Base-by-base conservation (phyloP, 257 asterid genomes). In the Solanum appendiculatum region DNA sequence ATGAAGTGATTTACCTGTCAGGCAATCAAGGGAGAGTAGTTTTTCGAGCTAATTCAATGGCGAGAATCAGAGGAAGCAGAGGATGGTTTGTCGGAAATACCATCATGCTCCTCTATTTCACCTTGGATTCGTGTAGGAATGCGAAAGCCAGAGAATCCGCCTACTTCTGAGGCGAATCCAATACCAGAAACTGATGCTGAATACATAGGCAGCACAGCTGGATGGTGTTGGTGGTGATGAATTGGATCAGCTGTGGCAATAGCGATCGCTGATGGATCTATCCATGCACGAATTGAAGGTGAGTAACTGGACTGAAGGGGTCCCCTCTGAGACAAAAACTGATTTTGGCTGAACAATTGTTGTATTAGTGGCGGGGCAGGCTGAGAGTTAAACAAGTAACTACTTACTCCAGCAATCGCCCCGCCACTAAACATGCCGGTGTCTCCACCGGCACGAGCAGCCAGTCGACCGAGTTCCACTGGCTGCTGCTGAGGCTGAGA, bases 221-320 rank as follows among this genome's bases (percentile, higher is more conserved):
- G 92, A 44, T 90, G 94, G 23, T 86, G 89, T 5, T 91, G 95
- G 20, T 86, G 89, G 7, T 91, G 94, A 39, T 84, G 91, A 86
- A 70, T 73, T 75, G 92, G 94, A 88, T 95, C 98, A 66, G 92
- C 86, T 54, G 91, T 60, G 83, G 96, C 85, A 34, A 93, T 87
- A 29, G 93, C 86, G 3, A 90, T 89, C 20, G 93, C 89, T 20
- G 96, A 83, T 20, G 97, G 96, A 88, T 97, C 99, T 91, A 95
- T 91, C 98, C 98, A 95, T 90, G 99, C 99, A 93, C 99, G 98
- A 93, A 93, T 27, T 80, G 99, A 95, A 95, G 99, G 96, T 90
- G 99, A 87, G 93, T 91, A 92, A 96, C 96, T 97, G 99, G 99
- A 97, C 99, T 97, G 99, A 97, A 97, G 99, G 99, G 99, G 97